These are phyloP conservation scores for Glycine tomentella DNA, from an alignment of 306 rosid genomes.

Conservation along the genomic window DNA sequence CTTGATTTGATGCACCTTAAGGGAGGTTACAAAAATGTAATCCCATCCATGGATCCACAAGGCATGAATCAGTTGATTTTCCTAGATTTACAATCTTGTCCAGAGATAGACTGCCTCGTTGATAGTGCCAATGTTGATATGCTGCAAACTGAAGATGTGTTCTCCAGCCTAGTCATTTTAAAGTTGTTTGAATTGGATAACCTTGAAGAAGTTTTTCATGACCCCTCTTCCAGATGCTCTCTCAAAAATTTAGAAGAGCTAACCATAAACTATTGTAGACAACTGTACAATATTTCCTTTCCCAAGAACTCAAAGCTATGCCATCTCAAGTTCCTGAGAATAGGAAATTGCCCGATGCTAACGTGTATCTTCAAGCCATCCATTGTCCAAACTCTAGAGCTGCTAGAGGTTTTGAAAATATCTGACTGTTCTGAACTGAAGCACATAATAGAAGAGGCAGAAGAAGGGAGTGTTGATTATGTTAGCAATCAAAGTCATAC, in stretches of 20 bases:
- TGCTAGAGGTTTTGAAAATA: background rate
- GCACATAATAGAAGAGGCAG: slow-evolving; percentile 5
- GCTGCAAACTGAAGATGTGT: background rate
- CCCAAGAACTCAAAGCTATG: slow-evolving; percentile 12
- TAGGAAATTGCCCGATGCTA: background rate
- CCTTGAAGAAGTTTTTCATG: too few species aligned
- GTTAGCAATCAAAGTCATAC: background rate
- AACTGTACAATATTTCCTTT: too few species aligned
- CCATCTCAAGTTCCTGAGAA: background rate
- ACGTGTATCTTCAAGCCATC: slow-evolving; percentile 3
- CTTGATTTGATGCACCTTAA: background rate
- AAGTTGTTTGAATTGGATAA: too few species aligned
- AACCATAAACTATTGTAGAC: too few species aligned
- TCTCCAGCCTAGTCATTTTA: background rate
- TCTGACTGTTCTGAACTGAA: background rate
- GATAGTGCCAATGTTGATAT: background rate
- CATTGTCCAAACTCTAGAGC: slow-evolving; percentile 18
- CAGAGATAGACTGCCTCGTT: slow-evolving; percentile 22
- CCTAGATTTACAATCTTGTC: background rate
- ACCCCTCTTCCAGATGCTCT: too few species aligned
- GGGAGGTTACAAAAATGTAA: slow-evolving; percentile 29
- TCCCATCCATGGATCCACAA: slow-evolving; percentile 34
- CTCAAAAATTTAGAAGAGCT: too few species aligned
- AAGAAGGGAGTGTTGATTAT: background rate
- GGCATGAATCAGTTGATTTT: slow-evolving; percentile 35